Conservation (phyloP, 1,139 yeast genomes). For the Yamadazyma mexicana region DNA sequence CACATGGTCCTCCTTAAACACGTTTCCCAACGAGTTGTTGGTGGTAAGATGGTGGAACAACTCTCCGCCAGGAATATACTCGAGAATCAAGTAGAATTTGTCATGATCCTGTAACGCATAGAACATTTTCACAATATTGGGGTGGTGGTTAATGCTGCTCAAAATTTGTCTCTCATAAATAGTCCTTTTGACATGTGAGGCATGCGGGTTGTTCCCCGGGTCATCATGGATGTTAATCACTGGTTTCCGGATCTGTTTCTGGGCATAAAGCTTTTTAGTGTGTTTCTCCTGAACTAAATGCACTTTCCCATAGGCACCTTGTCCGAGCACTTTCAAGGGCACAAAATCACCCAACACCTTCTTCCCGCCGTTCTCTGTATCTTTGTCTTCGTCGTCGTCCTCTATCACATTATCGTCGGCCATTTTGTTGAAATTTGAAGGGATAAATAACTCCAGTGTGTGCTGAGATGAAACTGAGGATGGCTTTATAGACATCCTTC, state of each 20-base stretch:
- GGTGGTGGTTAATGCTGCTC: conserved; percentile 52
- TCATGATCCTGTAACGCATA: conserved; percentile 36
- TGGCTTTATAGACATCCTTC: conserved; percentile 23
- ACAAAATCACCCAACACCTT: conserved; percentile 27
- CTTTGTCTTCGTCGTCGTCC: conserved; percentile 11
- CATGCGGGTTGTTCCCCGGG: conserved; percentile 4
- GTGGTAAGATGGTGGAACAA: conserved; percentile 33
- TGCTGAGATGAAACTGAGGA: conserved; percentile 18
- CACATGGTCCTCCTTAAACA: conserved; percentile 31
- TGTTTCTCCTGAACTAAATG: conserved; percentile 35
- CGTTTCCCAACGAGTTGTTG: conserved; percentile 26
- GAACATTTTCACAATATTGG: conserved; percentile 33
- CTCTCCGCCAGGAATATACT: conserved; percentile 39
- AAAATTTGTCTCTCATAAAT: conserved; percentile 71
- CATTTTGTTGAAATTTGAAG: conserved; percentile 18
- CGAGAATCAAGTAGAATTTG: conserved; percentile 33
- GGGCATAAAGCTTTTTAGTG: conserved; percentile 39
- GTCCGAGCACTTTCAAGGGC: conserved; percentile 41
- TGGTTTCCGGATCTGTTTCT: conserved; percentile 42
- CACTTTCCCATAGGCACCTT: conserved; percentile 46
- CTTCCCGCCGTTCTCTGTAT: conserved; percentile 5
- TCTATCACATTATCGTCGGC: conserved; percentile 12
- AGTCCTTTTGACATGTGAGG: conserved; percentile 46
- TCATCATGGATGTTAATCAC: conserved; percentile 22
- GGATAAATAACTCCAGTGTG: conserved; percentile 21